A percentile compares a stretch with the other conserved stretches of the same genome.
phyloP scores from a whole-genome alignment of 2,329 filamentous ascomycete genomes.

The Dactylella cylindrospora region DNA sequence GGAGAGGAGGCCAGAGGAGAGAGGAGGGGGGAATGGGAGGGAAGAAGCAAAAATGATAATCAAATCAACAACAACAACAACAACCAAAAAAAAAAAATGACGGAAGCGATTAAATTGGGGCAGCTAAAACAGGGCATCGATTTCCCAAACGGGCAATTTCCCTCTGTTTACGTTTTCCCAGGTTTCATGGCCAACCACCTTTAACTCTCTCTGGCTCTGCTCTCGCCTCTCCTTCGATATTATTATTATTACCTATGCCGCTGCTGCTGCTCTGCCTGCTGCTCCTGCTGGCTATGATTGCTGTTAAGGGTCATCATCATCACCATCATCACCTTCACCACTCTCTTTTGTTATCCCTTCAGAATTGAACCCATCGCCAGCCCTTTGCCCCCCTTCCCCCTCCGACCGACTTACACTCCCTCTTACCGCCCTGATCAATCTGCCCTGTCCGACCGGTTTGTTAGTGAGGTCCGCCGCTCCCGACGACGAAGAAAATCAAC shows the following conservation, averaged over 20 bases:
- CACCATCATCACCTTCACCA: neutral
- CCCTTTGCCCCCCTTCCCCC: too few relatives aligned
- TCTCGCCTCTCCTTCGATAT: neutral
- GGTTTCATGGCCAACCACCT: slow-evolving; percentile 44
- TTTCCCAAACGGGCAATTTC: slow-evolving; percentile 43
- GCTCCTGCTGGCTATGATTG: too few relatives aligned
- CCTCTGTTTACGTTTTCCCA: slow-evolving; percentile 43
- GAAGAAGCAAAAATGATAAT: slow-evolving; percentile 8
- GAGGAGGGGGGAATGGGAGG: too few relatives aligned
- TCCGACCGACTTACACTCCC: neutral
- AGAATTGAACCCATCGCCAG: too few relatives aligned
- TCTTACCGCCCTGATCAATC: too few relatives aligned
- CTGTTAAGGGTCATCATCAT: slow-evolving; percentile 7
- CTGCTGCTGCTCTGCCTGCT: slow-evolving; percentile 2
- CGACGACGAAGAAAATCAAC: too few relatives aligned
- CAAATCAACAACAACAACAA: too few relatives aligned
- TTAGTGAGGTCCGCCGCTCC: too few relatives aligned
- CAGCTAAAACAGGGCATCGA: slow-evolving; percentile 12
- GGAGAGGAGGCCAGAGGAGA: too few relatives aligned
- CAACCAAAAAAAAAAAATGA: too few relatives aligned
- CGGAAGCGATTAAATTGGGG: too few relatives aligned
- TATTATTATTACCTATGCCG: neutral
- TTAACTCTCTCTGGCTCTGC: slow-evolving; percentile 25
- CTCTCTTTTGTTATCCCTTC: neutral
- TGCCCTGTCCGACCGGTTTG: too few relatives aligned